phyloP scores from a whole-genome alignment of 73 alveolate genomes.

The Paramecium primaurelia region DNA sequence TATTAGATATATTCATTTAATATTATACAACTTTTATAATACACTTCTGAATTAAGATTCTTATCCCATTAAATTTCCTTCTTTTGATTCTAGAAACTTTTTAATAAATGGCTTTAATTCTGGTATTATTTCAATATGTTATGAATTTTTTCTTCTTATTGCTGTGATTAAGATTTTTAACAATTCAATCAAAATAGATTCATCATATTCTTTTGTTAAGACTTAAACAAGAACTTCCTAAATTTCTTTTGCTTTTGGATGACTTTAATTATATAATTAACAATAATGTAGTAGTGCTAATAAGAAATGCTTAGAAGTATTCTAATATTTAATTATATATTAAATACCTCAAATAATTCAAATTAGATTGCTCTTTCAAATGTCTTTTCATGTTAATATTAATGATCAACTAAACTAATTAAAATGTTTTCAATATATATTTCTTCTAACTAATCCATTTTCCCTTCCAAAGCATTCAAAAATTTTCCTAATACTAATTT shows the following conservation, averaged over 20 bases:
- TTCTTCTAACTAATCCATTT: background rate
- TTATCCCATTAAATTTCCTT: background rate
- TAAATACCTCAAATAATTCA: background rate
- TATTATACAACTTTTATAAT: slow-evolving; percentile 16
- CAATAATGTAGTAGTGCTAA: background rate
- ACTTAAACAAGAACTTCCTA: background rate
- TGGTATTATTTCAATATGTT: background rate
- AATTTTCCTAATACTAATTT: background rate
- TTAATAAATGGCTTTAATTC: background rate
- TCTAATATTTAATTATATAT: background rate
- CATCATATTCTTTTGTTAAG: background rate
- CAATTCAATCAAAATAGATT: background rate
- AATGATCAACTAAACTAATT: background rate
- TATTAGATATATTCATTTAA: background rate
- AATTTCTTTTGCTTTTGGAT: background rate
- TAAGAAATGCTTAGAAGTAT: background rate
- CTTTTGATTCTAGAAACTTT: background rate
- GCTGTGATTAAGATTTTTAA: background rate
- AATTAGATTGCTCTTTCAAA: background rate
- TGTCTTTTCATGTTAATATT: background rate
- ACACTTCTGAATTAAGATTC: slow-evolving; percentile 7
- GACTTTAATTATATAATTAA: background rate
- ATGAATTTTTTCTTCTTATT: background rate
- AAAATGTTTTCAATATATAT: background rate
- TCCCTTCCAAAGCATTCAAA: background rate